phyloP scores from a whole-genome alignment of 495 filamentous ascomycete genomes.

The Penicillium egyptiacum region DNA sequence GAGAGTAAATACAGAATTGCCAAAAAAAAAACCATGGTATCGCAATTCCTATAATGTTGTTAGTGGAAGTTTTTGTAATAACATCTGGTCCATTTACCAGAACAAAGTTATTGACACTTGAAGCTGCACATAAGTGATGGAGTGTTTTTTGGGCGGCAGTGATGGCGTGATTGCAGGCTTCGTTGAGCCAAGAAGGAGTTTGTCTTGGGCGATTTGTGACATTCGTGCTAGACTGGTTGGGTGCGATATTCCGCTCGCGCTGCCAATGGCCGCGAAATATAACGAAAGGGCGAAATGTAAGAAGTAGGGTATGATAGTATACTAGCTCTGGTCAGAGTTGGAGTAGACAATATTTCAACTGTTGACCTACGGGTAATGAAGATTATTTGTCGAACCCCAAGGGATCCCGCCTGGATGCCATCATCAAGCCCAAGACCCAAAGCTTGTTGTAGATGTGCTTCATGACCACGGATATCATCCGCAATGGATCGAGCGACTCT shows the following conservation, averaged over 20 bases:
- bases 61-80: neutral
- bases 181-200: conserved; percentile 43
- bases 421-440: conserved; percentile 40
- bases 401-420: conserved; percentile 29
- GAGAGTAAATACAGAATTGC: conserved; percentile 39
- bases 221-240: conserved; percentile 6
- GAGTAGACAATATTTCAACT: neutral
- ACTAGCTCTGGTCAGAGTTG: conserved; percentile 26
- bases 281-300: conserved; percentile 48
- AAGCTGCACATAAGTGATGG: conserved; percentile 38
- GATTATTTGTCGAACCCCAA: conserved; percentile 42
- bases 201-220: conserved; percentile 28
- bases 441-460: conserved; percentile 29
- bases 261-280: conserved; percentile 47
- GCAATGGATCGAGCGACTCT: conserved; percentile 39
- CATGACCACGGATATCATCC: conserved; percentile 36
- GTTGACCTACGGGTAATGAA: conserved; percentile 34
- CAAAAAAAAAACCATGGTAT: conserved; percentile 44
- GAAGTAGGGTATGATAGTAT: conserved; percentile 42
- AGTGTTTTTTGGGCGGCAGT: conserved; percentile 40
- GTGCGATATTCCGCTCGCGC: conserved; percentile 28
- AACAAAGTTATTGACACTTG: conserved; percentile 36
- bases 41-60: conserved; percentile 34
- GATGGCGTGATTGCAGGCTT: conserved; percentile 43
- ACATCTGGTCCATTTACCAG: conserved; percentile 24